phyloP scores from a whole-genome alignment of 75 land plant genomes.

The Adiantum capillusveneris region DNA sequence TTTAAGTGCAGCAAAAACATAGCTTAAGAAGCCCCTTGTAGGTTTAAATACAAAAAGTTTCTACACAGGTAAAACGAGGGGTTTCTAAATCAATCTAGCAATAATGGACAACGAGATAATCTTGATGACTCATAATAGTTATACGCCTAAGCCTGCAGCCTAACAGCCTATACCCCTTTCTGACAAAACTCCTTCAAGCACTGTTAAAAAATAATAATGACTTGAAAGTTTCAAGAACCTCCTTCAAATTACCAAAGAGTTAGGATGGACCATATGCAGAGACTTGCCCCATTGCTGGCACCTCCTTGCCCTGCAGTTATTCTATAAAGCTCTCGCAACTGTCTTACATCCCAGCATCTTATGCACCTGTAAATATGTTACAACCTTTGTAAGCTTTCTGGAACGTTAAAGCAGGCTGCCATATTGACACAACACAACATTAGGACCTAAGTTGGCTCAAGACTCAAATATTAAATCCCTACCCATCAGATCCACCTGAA shows the following conservation, averaged over 20 bases:
- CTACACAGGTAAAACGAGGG: too few species aligned
- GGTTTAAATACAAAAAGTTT: too few species aligned
- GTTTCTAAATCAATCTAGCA: too few species aligned
- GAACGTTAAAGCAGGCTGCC: not conserved
- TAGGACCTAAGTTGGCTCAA: not conserved
- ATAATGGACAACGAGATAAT: too few species aligned
- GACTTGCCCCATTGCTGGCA: conserved; percentile 40
- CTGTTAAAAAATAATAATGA: not conserved
- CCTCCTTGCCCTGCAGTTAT: conserved; percentile 91
- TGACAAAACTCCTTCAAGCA: not conserved
- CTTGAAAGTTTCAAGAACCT: too few species aligned
- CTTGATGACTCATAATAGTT: too few species aligned
- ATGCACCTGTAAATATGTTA: conserved; percentile 48
- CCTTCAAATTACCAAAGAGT: conserved; percentile 49
- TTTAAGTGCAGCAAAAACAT: too few species aligned
- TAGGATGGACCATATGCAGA: conserved; percentile 89
- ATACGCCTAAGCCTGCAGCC: too few species aligned
- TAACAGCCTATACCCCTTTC: not conserved
- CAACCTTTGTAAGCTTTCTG: not conserved
- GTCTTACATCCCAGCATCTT: conserved; percentile 80
- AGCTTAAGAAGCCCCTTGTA: too few species aligned
- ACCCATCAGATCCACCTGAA: conserved; percentile 99
- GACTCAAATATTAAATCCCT: conserved; percentile 14
- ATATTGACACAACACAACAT: conserved; percentile 7
- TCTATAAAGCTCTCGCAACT: conserved; percentile 60